Evolutionary conservation across 768 basidiomycete species (phyloP), one percentile per base, ranked within the genome.

Genomic region (Mycena floridula): DNA sequence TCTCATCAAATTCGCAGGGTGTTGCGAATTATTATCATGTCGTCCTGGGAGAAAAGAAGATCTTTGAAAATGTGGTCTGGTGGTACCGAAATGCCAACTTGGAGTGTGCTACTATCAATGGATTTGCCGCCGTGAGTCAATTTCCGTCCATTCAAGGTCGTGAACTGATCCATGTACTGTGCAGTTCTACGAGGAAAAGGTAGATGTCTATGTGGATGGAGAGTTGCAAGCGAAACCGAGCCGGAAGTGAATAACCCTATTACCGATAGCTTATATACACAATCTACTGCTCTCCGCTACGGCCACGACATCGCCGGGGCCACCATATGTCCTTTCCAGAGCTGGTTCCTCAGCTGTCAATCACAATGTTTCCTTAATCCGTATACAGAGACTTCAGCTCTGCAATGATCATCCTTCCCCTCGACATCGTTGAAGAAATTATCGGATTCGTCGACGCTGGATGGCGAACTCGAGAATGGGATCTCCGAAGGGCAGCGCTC

Each of bases 181-280:
- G n/a, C n/a, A n/a, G 0, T 83, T 82, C 56, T 80, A 79, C 49
- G 80, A 85, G 43, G 81, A 85, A 51, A 81, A 78, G 48, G 74
- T 84, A 22, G 79, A 82, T 43, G 72, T 84, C 11, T 85, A 70
- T 64, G 55, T 85, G 13, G 80, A 85, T 51, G 81, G 72, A 15
- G 67, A 67, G 44, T 77, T 77, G 54, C 74, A 77, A 52, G 50
- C 55, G 13, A 69, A 62, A 4, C 64, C 67, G n/a, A n/a, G n/a
- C n/a, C n/a, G n/a, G n/a, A n/a, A n/a, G n/a, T n/a, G n/a, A n/a
- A n/a, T n/a, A n/a, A n/a, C n/a, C n/a, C n/a, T n/a, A n/a, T n/a
- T n/a, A n/a, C n/a, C n/a, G n/a, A n/a, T n/a, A n/a, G n/a, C n/a
- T n/a, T n/a, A n/a, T n/a, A n/a, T n/a, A n/a, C n/a, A n/a, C n/a